phyloP scores from a whole-genome alignment of 108 stramenopile genomes.

The Pseudonitzschia multiseries region DNA sequence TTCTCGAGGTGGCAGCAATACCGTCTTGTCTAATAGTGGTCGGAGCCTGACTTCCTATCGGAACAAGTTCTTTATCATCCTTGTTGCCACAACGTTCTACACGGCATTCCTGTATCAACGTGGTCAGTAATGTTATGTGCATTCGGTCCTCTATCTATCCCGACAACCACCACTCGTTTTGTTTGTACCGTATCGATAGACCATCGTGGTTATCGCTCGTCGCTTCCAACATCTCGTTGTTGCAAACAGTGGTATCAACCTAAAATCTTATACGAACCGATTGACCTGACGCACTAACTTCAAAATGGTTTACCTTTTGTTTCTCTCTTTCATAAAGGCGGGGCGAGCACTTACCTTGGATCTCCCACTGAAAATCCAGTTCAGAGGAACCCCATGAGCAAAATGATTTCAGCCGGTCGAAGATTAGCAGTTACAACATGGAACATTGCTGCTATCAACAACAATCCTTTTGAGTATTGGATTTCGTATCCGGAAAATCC shows the following conservation, averaged over 20 bases:
- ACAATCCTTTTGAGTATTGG: constrained; percentile 93
- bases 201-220: no score
- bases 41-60: constrained; percentile 56
- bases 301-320: background rate
- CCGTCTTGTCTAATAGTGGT: background rate
- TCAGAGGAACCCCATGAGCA: constrained; percentile 15
- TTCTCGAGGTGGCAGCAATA: constrained; percentile 10
- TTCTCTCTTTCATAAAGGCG: constrained; percentile 58
- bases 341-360: constrained; percentile 44
- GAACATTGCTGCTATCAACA: constrained; percentile 95
- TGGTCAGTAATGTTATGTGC: constrained; percentile 41
- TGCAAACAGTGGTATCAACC: no score
- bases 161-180: no score
- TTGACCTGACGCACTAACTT: background rate
- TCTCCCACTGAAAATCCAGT: background rate
- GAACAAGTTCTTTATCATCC: constrained; percentile 59
- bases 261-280: background rate
- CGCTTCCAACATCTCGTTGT: no score
- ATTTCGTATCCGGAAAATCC: constrained; percentile 84
- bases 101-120: constrained; percentile 75
- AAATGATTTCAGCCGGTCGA: constrained; percentile 33
- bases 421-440: constrained; percentile 63
- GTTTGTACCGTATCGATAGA: background rate
- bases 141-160: no score
- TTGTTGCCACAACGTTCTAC: constrained; percentile 60